Base-by-base conservation (phyloP, 768 basidiomycete genomes). In the Auricularia sp. region DNA sequence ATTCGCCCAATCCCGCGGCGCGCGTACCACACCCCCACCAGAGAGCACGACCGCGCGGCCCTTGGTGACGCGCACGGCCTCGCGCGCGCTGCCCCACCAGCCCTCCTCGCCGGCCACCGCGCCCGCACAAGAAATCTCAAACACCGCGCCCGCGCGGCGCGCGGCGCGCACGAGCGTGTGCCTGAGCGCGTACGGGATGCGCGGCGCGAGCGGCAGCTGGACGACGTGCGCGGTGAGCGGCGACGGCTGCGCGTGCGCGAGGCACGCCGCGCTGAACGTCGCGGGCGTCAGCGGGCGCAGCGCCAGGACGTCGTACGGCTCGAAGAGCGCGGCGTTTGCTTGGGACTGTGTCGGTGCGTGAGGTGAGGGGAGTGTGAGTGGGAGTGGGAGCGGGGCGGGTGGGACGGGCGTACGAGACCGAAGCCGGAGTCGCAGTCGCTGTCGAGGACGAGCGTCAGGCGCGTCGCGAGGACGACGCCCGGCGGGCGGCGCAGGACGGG, bases 371-470 rank as follows among this genome's bases (percentile, higher is more conserved):
- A 63, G 21, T n/a, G 21, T 11, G 36, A 61, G 62, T 47, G 39
- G 44, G 29, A 29, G 1, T 29, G 29, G 1, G 29, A 29, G 29
- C 39, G 51, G 51, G n/a, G n/a, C n/a, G n/a, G n/a, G 35, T 47
- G 34, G 59, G 60, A 18, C 47, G 42, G 16, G 75, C 80, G 67
- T 64, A 93, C 90, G 72, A 93, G 72, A 36, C 91, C 90, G 69
- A 90, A 88, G 1, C 91, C 89, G 72, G 91, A 92, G 72, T 93
- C 90, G 70, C 91, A 92, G 51, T 87, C 88, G 69, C 91, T 85
- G 66, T 92, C 87, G 8, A 93, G 79, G 11, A 89, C 77, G 61
- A 94, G 86, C n/a, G 86, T 91, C 64, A 95, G 72, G 61, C 91
- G 78, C 72, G 89, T 91, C 61, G 95, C 76, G 65, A 83, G 84